Base-by-base conservation (phyloP, 169 alveolate species). In the Cryptosporidium xiaoi region DNA sequence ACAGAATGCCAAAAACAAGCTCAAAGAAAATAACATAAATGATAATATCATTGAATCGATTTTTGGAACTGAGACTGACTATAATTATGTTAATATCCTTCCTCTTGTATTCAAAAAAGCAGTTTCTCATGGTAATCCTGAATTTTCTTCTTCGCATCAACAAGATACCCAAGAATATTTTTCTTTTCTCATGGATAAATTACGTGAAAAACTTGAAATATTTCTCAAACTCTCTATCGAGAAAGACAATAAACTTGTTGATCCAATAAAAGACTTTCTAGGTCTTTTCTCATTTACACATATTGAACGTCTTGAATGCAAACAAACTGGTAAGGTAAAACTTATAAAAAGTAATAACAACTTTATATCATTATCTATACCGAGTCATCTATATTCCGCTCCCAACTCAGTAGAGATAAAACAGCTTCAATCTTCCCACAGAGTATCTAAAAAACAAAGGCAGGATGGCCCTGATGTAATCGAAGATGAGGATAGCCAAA, bases 111-210 rank as follows among this genome's bases (percentile, higher is more conserved):
- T 77, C 13, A 77, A 77, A 34, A 58, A 15, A 8, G 62, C 64
- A 10, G 27, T 77, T 27, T 34, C 87, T 31, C 84, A 84, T 48
- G 93, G 92, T 18, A 56, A 87, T 69, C 66, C 91, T 34, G 91
- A 90, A 55, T 92, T 92, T 58, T 90, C 93, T 16, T 64, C 94
- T 24, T 85, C 92, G 60, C 83, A 87, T 18, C 94, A 92, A 67
- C 94, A 92, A 77, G 94, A 92, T 82, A 91, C 94, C 15, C 90
- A 83, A 33, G 94, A 92, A 83, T 92, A 84, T 27, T 77, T 77
- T 18, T 29, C 87, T 8, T 77, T 60, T 29, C 51, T 77, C 5
- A 48, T 46, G 16, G 87, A 62, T 13, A 77, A 46, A 51, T 64
- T 77, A 12, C 18, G 53, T 40, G 69, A 20, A 20, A 53, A 77